Conservation (phyloP, 176 grass and related monocot species). For the Avena atlantica region DNA sequence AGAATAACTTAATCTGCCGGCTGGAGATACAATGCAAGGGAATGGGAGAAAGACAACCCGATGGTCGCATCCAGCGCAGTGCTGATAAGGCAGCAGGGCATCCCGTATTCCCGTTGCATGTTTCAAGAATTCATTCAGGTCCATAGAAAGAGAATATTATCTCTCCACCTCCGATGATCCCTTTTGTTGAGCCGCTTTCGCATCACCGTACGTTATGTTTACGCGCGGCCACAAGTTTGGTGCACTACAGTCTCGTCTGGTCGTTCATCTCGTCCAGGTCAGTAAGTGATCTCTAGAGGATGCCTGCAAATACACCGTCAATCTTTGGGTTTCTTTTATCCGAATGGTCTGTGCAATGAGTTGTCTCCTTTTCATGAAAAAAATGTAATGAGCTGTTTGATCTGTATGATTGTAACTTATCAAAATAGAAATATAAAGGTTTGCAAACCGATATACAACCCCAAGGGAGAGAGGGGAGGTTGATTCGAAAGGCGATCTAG, state of each 20-base stretch:
- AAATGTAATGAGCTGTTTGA: neutral
- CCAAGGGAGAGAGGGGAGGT: no score
- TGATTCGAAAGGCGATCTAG: no score
- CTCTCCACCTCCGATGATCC: neutral
- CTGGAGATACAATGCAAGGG: neutral
- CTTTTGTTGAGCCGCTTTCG: neutral
- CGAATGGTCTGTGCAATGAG: no score
- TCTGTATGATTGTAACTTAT: neutral
- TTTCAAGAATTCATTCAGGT: neutral
- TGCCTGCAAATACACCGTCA: no score
- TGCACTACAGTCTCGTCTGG: neutral
- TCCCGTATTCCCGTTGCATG: neutral
- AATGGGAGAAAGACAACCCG: conserved; percentile 22
- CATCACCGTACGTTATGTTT: neutral
- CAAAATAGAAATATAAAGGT: no score
- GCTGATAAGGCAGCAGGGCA: conserved; percentile 30
- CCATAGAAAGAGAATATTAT: conserved; percentile 3
- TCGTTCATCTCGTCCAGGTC: neutral
- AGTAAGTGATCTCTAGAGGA: neutral
- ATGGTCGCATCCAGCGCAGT: neutral
- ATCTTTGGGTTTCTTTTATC: neutral
- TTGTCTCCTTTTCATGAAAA: no score
- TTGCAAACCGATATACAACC: no score
- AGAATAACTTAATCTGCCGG: conserved; percentile 28
- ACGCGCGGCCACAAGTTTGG: neutral